Evolutionary conservation across 306 rosid species (phyloP).

Genomic region (Casuarina equisetifolia): DNA sequence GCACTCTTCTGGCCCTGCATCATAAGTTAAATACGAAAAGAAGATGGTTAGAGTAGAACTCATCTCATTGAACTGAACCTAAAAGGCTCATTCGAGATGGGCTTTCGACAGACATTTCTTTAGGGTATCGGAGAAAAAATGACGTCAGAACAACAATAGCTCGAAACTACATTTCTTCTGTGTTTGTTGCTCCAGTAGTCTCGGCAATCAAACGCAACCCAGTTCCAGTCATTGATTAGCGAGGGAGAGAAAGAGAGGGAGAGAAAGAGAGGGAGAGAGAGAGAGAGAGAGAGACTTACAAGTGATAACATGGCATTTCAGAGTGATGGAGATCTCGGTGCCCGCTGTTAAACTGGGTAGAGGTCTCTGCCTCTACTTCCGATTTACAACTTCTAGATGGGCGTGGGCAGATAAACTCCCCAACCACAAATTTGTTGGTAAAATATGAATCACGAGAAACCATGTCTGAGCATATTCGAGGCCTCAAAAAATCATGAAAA

Average conservation of each 20-base stretch:
- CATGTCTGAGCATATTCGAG: too few species aligned
- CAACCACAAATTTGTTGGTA: too few species aligned
- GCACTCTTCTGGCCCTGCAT: neutral
- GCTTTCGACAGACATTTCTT: neutral
- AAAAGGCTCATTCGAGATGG: neutral
- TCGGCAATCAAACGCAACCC: neutral
- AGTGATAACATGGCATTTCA: slow-evolving; percentile 35
- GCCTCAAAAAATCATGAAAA: too few species aligned
- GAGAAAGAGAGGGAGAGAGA: slow-evolving; percentile 8
- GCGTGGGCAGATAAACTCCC: too few species aligned
- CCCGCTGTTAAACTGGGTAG: neutral
- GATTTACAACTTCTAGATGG: neutral
- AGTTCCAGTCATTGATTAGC: too few species aligned
- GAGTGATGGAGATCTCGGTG: slow-evolving; percentile 1
- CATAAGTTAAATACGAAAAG: neutral
- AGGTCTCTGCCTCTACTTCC: neutral
- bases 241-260: slow-evolving; percentile 13
- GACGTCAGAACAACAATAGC: neutral
- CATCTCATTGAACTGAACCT: neutral
- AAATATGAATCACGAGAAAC: too few species aligned
- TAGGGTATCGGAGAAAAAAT: neutral
- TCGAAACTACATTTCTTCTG: neutral
- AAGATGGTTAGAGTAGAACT: neutral
- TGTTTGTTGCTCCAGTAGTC: neutral
- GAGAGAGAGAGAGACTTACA: slow-evolving; percentile 34